Evolutionary conservation across 148 eudicot species (phyloP).

Genomic region (Beta vulgaris): DNA sequence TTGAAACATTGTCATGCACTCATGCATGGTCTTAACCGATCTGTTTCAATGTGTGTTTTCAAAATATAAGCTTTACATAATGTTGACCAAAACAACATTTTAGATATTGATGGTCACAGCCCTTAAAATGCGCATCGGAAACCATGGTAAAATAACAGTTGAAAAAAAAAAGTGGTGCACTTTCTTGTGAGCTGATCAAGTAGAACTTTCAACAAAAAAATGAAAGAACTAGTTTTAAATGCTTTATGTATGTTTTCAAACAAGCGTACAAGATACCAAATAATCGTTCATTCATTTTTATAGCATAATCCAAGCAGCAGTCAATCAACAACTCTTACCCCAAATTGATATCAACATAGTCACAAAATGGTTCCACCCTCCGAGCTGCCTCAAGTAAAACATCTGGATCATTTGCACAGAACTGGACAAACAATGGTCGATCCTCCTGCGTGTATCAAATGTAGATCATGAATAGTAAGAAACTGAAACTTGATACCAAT

Average conservation of each 20-base stretch:
- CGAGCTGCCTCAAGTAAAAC: slow-evolving; percentile 80
- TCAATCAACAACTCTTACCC: slow-evolving; percentile 49
- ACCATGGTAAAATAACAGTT: too few relatives aligned
- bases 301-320: not conserved
- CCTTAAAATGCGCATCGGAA: too few relatives aligned
- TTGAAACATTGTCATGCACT: too few relatives aligned
- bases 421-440: slow-evolving; percentile 92
- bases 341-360: slow-evolving; percentile 90
- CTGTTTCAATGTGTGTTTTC: too few relatives aligned
- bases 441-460: slow-evolving; percentile 63
- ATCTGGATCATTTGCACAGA: slow-evolving; percentile 93
- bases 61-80: too few relatives aligned
- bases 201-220: not conserved
- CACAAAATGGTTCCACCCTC: slow-evolving; percentile 78
- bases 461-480: not conserved
- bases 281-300: not conserved
- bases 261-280: not conserved
- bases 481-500: not conserved
- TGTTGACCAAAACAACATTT: too few relatives aligned
- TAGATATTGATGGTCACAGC: too few relatives aligned
- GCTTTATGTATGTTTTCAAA: not conserved
- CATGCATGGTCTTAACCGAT: too few relatives aligned
- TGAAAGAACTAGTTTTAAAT: not conserved
- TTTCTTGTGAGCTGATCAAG: too few relatives aligned
- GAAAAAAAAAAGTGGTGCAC: too few relatives aligned